phyloP scores from a whole-genome alignment of 306 rosid species.

The Citrullus amarus region DNA sequence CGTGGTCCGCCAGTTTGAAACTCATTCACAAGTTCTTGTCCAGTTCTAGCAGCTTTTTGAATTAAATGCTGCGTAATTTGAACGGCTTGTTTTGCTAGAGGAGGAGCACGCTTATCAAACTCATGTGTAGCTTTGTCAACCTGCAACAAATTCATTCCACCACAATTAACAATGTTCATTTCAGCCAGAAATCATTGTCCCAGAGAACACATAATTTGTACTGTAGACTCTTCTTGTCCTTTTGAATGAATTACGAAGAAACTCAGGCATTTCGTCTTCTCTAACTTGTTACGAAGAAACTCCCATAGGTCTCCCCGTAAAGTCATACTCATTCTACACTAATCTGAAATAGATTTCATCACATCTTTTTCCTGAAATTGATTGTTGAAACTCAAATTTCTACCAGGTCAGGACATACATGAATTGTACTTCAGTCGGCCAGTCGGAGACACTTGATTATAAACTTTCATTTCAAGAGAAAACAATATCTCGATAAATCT shows the following conservation, averaged over 20 bases:
- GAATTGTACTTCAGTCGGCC: neutral
- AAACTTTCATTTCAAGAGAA: neutral
- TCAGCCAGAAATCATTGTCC: too few species aligned
- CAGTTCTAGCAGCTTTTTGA: conserved; percentile 20
- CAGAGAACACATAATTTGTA: neutral
- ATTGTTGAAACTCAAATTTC: neutral
- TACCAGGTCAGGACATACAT: neutral
- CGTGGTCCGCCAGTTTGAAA: conserved; percentile 49
- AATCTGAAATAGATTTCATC: neutral
- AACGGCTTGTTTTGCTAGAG: conserved; percentile 35
- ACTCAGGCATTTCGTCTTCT: neutral
- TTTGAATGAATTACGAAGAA: neutral
- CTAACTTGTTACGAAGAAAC: neutral
- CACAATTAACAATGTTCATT: neutral
- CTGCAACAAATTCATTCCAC: conserved; percentile 19
- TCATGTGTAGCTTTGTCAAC: conserved; percentile 40
- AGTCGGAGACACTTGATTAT: neutral
- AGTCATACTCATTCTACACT: too few species aligned
- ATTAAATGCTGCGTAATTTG: conserved; percentile 20
- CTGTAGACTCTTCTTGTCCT: neutral
- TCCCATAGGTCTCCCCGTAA: neutral
- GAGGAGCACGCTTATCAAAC: conserved; percentile 54
- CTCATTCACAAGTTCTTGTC: conserved; percentile 26
- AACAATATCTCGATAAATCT: neutral
- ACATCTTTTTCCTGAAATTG: neutral